Evolutionary conservation across 331 rosid genomes (phyloP).

Genomic region (Acacia concinna): DNA sequence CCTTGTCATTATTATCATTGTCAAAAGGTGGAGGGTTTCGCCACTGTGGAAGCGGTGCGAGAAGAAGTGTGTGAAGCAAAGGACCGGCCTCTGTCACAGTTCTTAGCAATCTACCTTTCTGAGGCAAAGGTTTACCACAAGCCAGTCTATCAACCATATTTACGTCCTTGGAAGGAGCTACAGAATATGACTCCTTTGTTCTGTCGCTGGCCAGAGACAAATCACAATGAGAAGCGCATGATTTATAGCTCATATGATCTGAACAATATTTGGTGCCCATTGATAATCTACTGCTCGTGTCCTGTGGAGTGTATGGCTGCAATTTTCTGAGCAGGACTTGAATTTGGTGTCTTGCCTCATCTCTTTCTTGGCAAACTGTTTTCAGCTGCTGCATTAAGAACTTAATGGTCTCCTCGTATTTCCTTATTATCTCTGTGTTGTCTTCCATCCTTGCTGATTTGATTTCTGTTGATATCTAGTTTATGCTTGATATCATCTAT

Average conservation of each 20-base stretch:
- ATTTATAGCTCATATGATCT: conserved; percentile 11
- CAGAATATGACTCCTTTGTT: not conserved
- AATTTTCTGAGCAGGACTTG: conserved; percentile 31
- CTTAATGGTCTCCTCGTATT: conserved; percentile 36
- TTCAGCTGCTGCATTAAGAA: conserved; percentile 34
- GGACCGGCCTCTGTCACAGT: conserved; percentile 52
- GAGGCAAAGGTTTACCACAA: conserved; percentile 44
- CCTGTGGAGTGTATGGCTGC: conserved; percentile 9
- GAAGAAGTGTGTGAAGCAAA: conserved; percentile 54
- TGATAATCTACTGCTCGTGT: not conserved
- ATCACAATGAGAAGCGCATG: conserved; percentile 6
- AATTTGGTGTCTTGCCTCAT: conserved; percentile 54
- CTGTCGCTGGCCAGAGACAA: conserved; percentile 29
- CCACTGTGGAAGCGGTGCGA: conserved; percentile 50
- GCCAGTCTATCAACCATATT: conserved; percentile 17
- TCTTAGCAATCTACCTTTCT: conserved; percentile 48
- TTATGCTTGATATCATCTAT: conserved; percentile 44
- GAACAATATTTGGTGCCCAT: not conserved
- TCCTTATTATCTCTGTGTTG: conserved; percentile 2
- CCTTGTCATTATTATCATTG: not conserved
- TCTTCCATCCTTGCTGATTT: not conserved
- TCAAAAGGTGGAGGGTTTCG: conserved; percentile 41
- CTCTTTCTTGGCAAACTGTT: conserved; percentile 53
- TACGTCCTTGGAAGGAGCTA: not conserved
- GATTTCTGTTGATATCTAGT: conserved; percentile 34